phyloP scores from a whole-genome alignment of 306 rosid genomes.

The Vigna nakashimae region DNA sequence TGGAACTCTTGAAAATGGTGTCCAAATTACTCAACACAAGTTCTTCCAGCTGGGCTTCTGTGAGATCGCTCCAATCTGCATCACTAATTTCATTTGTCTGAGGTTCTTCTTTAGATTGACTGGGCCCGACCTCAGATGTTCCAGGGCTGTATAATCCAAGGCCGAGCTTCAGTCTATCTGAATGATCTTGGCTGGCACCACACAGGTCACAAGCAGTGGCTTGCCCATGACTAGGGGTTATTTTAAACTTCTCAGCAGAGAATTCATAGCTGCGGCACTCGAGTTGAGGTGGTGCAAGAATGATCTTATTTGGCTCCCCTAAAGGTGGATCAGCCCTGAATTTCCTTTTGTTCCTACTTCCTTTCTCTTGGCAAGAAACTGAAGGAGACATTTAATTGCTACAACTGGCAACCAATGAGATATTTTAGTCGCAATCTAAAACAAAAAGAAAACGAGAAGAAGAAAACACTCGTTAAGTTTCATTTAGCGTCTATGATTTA shows the following conservation, averaged over 20 bases:
- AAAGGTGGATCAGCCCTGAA: slow-evolving; percentile 81
- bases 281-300: slow-evolving; percentile 59
- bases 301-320: slow-evolving; percentile 61
- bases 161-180: slow-evolving; percentile 77
- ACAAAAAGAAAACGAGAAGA: not conserved
- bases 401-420: slow-evolving; percentile 70
- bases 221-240: slow-evolving; percentile 56
- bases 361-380: slow-evolving; percentile 70
- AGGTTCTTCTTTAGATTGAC: slow-evolving; percentile 61
- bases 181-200: slow-evolving; percentile 56
- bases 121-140: slow-evolving; percentile 58
- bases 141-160: slow-evolving; percentile 69
- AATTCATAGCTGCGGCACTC: slow-evolving; percentile 75
- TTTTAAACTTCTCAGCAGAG: slow-evolving; percentile 77
- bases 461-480: slow-evolving; percentile 47
- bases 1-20: slow-evolving; percentile 74
- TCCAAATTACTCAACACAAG: slow-evolving; percentile 76
- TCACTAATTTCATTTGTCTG: slow-evolving; percentile 67
- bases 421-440: slow-evolving; percentile 60
- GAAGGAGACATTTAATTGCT: slow-evolving; percentile 62
- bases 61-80: slow-evolving; percentile 84
- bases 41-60: slow-evolving; percentile 81
- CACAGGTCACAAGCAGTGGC: slow-evolving; percentile 65
- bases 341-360: slow-evolving; percentile 89
- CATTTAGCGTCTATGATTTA: slow-evolving; percentile 32